Evolutionary conservation across 305 asterid species (phyloP).

Genomic region (Rubia balearica): DNA sequence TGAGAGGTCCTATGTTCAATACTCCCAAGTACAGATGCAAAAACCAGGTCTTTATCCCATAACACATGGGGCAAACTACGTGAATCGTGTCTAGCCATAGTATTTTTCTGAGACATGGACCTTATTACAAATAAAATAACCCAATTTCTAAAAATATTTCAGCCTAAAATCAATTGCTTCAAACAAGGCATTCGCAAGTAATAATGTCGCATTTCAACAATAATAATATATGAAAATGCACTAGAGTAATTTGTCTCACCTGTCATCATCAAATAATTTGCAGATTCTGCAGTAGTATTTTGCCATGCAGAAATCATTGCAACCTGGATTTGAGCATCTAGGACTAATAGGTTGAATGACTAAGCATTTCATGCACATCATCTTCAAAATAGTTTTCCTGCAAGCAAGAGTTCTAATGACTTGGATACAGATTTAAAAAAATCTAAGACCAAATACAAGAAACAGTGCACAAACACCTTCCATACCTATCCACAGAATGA

Average conservation of each 20-base stretch:
- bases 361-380: conserved; percentile 91
- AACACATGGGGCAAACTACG: not conserved
- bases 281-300: conserved; percentile 76
- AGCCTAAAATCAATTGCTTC: not conserved
- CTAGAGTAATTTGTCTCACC: conserved; percentile 39
- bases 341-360: conserved; percentile 57
- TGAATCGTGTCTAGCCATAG: not conserved
- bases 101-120: not conserved
- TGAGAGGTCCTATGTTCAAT: not conserved
- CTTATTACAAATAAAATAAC: not conserved
- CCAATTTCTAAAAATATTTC: not conserved
- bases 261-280: conserved; percentile 73
- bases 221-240: conserved; percentile 7
- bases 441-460: not conserved
- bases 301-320: conserved; percentile 68
- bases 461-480: conserved; percentile 16
- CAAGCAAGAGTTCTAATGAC: conserved; percentile 27
- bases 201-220: not conserved
- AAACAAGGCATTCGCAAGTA: conserved; percentile 4
- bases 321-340: conserved; percentile 43
- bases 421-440: conserved; percentile 16
- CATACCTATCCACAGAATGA: conserved; percentile 75
- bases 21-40: not conserved
- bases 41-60: not conserved
- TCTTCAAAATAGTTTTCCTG: conserved; percentile 60